A percentile compares a stretch with the other conserved stretches of the same genome.
phyloP scores from a whole-genome alignment of 306 rosid genomes.

The Prunus salicina region DNA sequence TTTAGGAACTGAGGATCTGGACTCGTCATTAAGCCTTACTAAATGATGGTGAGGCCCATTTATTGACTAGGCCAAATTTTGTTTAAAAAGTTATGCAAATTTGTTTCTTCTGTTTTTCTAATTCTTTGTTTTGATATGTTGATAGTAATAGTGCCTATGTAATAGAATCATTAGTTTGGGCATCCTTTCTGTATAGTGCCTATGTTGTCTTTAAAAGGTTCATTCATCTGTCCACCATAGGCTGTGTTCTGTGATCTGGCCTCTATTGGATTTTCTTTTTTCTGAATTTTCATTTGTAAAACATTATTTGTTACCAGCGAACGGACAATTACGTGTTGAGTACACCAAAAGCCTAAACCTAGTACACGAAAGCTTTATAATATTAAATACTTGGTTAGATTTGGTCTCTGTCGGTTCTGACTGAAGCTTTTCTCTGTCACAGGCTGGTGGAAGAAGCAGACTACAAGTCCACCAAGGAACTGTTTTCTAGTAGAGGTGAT shows the following conservation, averaged over 20 bases:
- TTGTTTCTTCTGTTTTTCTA: neutral
- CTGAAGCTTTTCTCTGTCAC: conserved; percentile 14
- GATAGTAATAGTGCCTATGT: neutral
- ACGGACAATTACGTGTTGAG: neutral
- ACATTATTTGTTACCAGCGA: neutral
- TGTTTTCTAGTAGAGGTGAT: conserved; percentile 50
- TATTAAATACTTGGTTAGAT: neutral
- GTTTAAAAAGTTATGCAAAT: neutral
- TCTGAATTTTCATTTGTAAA: neutral
- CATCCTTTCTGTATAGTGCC: neutral
- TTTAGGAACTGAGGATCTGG: too few relatives aligned
- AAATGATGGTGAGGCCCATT: too few relatives aligned
- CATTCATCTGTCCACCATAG: neutral
- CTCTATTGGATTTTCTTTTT: neutral
- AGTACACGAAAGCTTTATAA: neutral
- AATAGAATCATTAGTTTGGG: neutral
- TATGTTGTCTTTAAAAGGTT: neutral
- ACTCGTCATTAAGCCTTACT: too few relatives aligned
- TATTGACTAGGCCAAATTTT: too few relatives aligned
- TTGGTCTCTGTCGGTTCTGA: neutral
- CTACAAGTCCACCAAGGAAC: conserved; percentile 72
- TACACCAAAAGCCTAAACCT: neutral
- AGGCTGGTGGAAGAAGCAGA: conserved; percentile 95
- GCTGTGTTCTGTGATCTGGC: neutral
- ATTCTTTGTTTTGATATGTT: neutral